Conservation (phyloP, 441 rosid genomes). For the Populus trichocarpa region DNA sequence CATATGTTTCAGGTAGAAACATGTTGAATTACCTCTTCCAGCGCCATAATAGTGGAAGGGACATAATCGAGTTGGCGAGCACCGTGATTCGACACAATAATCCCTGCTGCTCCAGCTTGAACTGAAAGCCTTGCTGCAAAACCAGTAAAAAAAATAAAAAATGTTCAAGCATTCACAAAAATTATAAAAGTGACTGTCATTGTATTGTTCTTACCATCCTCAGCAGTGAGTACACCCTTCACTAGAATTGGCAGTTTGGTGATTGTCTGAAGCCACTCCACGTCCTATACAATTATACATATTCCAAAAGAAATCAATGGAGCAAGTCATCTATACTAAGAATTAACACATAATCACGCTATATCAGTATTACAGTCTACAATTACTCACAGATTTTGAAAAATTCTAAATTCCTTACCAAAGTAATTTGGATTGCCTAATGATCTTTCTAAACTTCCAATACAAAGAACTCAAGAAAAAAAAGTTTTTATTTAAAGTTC, state of each 20-base stretch:
- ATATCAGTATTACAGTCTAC: not conserved
- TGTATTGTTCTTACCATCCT: slow-evolving; percentile 45
- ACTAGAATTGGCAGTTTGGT: slow-evolving; percentile 69
- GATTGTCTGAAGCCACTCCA: slow-evolving; percentile 72
- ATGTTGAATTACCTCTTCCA: slow-evolving; percentile 55
- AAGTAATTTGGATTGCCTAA: not conserved
- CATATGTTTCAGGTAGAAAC: not conserved
- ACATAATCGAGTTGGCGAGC: slow-evolving; percentile 82
- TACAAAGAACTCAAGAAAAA: too few species aligned
- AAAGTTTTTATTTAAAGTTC: too few species aligned
- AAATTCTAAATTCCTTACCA: not conserved
- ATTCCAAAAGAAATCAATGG: not conserved
- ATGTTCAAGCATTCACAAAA: not conserved
- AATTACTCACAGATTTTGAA: not conserved
- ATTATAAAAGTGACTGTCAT: not conserved
- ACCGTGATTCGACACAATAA: slow-evolving; percentile 85
- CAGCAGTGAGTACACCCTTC: slow-evolving; percentile 71
- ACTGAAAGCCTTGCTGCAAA: slow-evolving; percentile 57
- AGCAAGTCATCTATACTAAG: not conserved
- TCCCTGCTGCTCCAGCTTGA: slow-evolving; percentile 66
- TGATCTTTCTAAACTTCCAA: not conserved
- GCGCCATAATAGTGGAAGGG: slow-evolving; percentile 72
- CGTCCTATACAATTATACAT: slow-evolving; percentile 33
- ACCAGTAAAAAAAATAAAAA: not conserved
- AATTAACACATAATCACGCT: not conserved